Evolutionary conservation across 1,139 yeast genomes (phyloP).

Genomic region (Nakaseomyces nivariensis): DNA sequence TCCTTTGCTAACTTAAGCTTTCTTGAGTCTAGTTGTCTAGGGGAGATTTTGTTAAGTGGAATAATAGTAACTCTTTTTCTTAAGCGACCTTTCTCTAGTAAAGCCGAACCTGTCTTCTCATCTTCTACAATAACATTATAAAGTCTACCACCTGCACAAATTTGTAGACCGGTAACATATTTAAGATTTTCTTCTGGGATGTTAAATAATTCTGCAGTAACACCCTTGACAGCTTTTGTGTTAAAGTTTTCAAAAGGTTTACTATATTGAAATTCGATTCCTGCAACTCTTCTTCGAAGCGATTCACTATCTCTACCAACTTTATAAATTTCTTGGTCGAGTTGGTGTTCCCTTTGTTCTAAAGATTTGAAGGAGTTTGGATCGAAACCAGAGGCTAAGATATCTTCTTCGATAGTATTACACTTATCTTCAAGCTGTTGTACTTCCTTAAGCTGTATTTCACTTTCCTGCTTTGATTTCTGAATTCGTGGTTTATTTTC

Average conservation of each 20-base stretch:
- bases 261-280: slow-evolving; percentile 66
- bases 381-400: slow-evolving; percentile 53
- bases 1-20: slow-evolving; percentile 52
- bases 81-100: slow-evolving; percentile 69
- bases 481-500: slow-evolving; percentile 44
- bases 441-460: slow-evolving; percentile 36
- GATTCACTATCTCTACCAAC: slow-evolving; percentile 45
- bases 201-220: slow-evolving; percentile 77
- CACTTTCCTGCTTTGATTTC: slow-evolving; percentile 48
- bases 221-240: slow-evolving; percentile 62
- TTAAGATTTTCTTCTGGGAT: slow-evolving; percentile 48
- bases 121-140: slow-evolving; percentile 88
- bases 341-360: slow-evolving; percentile 34
- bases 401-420: slow-evolving; percentile 34
- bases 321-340: slow-evolving; percentile 34
- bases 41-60: slow-evolving; percentile 76
- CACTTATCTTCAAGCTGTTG: slow-evolving; percentile 36
- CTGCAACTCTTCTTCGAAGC: slow-evolving; percentile 56
- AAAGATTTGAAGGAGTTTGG: slow-evolving; percentile 39
- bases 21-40: slow-evolving; percentile 40
- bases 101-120: slow-evolving; percentile 71
- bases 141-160: slow-evolving; percentile 87
- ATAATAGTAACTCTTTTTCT: slow-evolving; percentile 82
- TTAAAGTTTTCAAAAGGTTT: slow-evolving; percentile 56
- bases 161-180: slow-evolving; percentile 78